Evolutionary conservation across 257 asterid genomes (phyloP).

Genomic region (Ligustrum vulgare): DNA sequence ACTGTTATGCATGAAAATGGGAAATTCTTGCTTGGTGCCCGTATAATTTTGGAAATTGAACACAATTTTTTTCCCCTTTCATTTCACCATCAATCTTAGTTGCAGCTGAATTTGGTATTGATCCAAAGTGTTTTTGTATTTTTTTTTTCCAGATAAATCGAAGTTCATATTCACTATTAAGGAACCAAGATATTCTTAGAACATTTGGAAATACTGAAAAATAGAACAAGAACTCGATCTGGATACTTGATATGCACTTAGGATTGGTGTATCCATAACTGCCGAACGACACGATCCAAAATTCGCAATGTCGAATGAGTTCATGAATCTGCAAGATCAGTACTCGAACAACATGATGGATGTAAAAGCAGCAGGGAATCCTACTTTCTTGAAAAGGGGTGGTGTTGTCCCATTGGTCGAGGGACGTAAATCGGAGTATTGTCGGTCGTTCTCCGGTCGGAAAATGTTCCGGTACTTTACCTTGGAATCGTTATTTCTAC

Average conservation of each 20-base stretch:
- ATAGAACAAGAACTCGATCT: too few species aligned
- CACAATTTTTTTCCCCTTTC: too few species aligned
- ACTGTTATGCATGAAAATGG: too few species aligned
- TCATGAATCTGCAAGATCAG: neutral
- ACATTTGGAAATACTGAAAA: neutral
- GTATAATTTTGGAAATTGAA: too few species aligned
- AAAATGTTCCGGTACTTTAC: conserved; percentile 25
- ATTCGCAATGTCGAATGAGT: neutral
- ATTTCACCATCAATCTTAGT: too few species aligned
- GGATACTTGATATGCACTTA: neutral
- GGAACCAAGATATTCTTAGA: neutral
- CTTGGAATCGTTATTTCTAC: conserved; percentile 26
- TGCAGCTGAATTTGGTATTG: neutral
- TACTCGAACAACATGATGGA: conserved; percentile 7
- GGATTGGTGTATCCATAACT: neutral
- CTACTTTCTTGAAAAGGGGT: neutral
- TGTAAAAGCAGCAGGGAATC: neutral
- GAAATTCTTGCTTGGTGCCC: too few species aligned
- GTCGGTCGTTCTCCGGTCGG: conserved; percentile 3
- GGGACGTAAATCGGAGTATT: conserved; percentile 9
- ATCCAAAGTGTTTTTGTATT: too few species aligned
- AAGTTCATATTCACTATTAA: too few species aligned
- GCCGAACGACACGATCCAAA: neutral
- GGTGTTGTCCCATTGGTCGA: neutral
- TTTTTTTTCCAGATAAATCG: too few species aligned